A percentile compares a stretch with the other conserved stretches of the same genome.
Evolutionary conservation across 2,329 filamentous ascomycete species (phyloP).

Genomic region (Aspergillus spinulosporus): DNA sequence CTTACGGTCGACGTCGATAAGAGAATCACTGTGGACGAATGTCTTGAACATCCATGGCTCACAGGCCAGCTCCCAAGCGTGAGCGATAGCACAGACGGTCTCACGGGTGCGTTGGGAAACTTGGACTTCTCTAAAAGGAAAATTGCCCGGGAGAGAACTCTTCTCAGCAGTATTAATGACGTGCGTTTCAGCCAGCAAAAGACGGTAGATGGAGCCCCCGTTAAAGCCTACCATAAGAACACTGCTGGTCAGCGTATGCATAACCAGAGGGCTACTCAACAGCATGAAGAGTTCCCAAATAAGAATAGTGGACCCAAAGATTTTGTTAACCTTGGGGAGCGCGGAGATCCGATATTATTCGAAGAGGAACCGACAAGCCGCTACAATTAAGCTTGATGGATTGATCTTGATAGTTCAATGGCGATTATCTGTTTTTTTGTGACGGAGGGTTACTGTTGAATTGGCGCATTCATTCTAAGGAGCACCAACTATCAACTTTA

Average conservation of each 20-base stretch:
- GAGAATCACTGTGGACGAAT: slow-evolving; percentile 86
- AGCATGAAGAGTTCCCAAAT: slow-evolving; percentile 64
- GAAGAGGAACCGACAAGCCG: slow-evolving; percentile 57
- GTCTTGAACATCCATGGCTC: slow-evolving; percentile 88
- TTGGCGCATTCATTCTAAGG: background rate
- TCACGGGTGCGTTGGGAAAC: slow-evolving; percentile 79
- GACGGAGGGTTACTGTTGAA: background rate
- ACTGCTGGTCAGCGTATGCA: slow-evolving; percentile 49
- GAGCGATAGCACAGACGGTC: slow-evolving; percentile 85
- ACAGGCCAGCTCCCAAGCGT: slow-evolving; percentile 61
- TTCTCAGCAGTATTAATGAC: slow-evolving; percentile 79
- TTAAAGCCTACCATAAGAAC: slow-evolving; percentile 78
- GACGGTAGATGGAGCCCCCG: slow-evolving; percentile 55
- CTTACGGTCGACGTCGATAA: slow-evolving; percentile 81
- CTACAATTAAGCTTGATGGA: slow-evolving; percentile 28
- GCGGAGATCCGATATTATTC: slow-evolving; percentile 78
- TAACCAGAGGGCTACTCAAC: slow-evolving; percentile 37
- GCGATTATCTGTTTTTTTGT: background rate
- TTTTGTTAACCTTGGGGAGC: slow-evolving; percentile 82
- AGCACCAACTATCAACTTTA: background rate
- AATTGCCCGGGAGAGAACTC: slow-evolving; percentile 75
- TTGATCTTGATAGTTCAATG: background rate
- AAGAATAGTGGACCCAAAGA: slow-evolving; percentile 68
- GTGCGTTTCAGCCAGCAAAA: slow-evolving; percentile 64
- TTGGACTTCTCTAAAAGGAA: slow-evolving; percentile 85